phyloP scores from a whole-genome alignment of 352 stramenopile genomes.

The Phytopythium kandeliae region DNA sequence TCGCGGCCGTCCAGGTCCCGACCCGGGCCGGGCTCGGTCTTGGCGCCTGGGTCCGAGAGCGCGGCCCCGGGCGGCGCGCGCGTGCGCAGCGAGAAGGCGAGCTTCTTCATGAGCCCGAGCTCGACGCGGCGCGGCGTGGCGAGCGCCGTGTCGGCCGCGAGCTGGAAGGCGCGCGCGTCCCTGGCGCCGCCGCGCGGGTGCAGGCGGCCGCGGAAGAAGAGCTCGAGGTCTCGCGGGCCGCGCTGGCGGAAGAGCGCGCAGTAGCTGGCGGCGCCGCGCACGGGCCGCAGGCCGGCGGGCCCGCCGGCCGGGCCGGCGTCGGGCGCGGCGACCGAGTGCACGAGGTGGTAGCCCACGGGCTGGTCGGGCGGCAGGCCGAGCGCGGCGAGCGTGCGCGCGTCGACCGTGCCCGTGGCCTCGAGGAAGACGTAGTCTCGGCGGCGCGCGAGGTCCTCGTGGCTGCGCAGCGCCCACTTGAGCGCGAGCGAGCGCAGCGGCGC shows the following conservation, averaged over 20 bases:
- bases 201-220: constrained; percentile 52
- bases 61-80: constrained; percentile 8
- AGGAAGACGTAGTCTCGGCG: constrained; percentile 67
- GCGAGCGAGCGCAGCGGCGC: constrained; percentile 55
- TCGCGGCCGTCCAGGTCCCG: not conserved
- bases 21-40: not conserved
- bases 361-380: not conserved
- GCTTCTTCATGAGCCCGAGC: constrained; percentile 69
- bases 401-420: constrained; percentile 42
- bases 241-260: constrained; percentile 43
- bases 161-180: constrained; percentile 33
- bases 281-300: constrained; percentile 63
- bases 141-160: constrained; percentile 44
- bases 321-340: constrained; percentile 48
- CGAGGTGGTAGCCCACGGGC: constrained; percentile 45
- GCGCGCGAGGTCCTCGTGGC: constrained; percentile 47
- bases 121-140: constrained; percentile 31
- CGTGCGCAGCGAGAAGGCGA: constrained; percentile 49
- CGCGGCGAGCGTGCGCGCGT: constrained; percentile 2
- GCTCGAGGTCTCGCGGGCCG: constrained; percentile 28
- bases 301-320: constrained; percentile 44
- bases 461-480: constrained; percentile 61
- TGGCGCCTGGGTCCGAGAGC: constrained; percentile 2
- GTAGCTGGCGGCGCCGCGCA: constrained; percentile 49
- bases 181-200: constrained; percentile 41